Percentiles rank a stretch among this genome's conserved stretches.
Conservation (phyloP, 139 green algal species). For the Bryopsis sp. region DNA sequence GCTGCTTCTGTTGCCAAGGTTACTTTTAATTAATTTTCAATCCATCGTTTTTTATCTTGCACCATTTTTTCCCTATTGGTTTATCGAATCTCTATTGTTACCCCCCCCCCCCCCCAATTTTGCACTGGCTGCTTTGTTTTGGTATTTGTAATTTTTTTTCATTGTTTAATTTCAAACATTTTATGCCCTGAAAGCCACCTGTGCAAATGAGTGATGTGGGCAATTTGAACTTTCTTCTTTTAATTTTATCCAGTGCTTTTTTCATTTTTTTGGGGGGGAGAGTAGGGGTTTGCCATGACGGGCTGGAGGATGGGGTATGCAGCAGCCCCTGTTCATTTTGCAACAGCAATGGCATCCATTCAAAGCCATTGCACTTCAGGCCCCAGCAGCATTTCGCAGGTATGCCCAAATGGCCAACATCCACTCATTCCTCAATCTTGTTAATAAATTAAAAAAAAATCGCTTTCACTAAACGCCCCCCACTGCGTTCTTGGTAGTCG, state of each 20-base stretch:
- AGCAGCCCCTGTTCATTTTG: conserved; percentile 75
- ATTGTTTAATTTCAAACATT: no score
- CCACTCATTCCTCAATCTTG: neutral
- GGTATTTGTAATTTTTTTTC: neutral
- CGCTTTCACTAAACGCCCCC: no score
- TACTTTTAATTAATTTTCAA: neutral
- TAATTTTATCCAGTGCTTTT: no score
- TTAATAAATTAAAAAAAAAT: neutral
- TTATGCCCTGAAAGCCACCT: no score
- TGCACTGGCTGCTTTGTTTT: neutral
- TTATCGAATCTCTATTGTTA: no score
- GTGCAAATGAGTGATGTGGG: no score
- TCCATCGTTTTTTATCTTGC: neutral
- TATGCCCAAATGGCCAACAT: conserved; percentile 15
- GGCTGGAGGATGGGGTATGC: conserved; percentile 81
- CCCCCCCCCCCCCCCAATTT: no score
- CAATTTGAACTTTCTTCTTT: no score
- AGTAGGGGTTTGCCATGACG: conserved; percentile 74
- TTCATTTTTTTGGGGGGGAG: no score
- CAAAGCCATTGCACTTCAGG: conserved; percentile 89
- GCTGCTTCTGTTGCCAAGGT: neutral
- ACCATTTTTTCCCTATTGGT: neutral
- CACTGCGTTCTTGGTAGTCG: no score
- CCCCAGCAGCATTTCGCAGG: conserved; percentile 39
- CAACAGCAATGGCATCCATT: conserved; percentile 65